Percentiles rank a stretch among this genome's conserved stretches.
Conservation (phyloP, 495 filamentous ascomycete species). For the Xylaria nigripes region DNA sequence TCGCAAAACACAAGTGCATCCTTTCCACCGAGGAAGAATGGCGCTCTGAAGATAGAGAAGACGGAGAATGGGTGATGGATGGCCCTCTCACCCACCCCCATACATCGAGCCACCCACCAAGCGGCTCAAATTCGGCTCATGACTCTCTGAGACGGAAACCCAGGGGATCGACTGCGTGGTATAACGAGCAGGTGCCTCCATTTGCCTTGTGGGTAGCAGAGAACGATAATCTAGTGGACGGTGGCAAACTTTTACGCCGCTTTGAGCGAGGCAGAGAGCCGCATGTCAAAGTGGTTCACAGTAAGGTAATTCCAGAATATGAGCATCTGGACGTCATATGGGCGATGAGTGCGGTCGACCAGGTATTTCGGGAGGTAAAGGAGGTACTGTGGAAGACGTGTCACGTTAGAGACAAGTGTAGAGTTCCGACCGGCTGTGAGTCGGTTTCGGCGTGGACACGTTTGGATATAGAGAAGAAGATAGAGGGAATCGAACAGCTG, state of each 20-base stretch:
- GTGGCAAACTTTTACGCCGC: slow-evolving; percentile 59
- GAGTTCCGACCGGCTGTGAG: slow-evolving; percentile 57
- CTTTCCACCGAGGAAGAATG: slow-evolving; percentile 66
- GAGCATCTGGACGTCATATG: slow-evolving; percentile 95
- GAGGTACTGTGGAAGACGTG: slow-evolving; percentile 76
- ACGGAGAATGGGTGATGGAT: slow-evolving; percentile 47
- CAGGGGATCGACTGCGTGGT: slow-evolving; percentile 61
- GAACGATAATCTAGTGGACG: slow-evolving; percentile 77
- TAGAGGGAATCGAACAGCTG: slow-evolving; percentile 19
- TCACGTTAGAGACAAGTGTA: slow-evolving; percentile 47
- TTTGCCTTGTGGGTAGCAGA: slow-evolving; percentile 88
- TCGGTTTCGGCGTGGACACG: slow-evolving; percentile 32
- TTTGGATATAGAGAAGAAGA: slow-evolving; percentile 1
- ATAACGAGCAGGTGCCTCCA: slow-evolving; percentile 67
- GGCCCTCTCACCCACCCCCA: slow-evolving; percentile 17
- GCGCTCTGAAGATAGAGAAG: slow-evolving; percentile 55
- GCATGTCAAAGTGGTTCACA: slow-evolving; percentile 69
- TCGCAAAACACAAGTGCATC: slow-evolving; percentile 87
- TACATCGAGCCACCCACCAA: neutral
- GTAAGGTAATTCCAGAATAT: slow-evolving; percentile 79
- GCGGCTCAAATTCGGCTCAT: neutral
- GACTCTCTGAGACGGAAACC: slow-evolving; percentile 20
- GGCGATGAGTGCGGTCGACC: slow-evolving; percentile 82
- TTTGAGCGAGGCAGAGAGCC: slow-evolving; percentile 77
- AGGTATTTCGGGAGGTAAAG: slow-evolving; percentile 73